Conservation (phyloP, 148 eudicot species). For the Salicornia ramosissima region DNA sequence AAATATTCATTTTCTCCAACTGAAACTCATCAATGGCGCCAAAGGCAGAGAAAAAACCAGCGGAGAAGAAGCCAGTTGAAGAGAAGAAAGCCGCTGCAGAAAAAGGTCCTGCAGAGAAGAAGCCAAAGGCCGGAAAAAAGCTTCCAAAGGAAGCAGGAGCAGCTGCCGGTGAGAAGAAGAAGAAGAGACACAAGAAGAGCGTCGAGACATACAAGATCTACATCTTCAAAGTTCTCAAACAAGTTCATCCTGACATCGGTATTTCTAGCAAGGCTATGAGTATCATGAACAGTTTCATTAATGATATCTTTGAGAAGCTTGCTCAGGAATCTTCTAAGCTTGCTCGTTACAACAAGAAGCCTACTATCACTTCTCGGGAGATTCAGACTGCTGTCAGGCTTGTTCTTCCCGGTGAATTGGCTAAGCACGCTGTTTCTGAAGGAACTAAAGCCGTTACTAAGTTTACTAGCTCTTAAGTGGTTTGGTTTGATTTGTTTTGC, state of each 20-base stretch:
- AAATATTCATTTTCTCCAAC: background rate
- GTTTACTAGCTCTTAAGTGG: conserved; percentile 31
- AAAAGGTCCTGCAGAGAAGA: conserved; percentile 42
- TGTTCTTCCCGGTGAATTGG: conserved; percentile 42
- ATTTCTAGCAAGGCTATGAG: conserved; percentile 56
- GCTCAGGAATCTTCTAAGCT: conserved; percentile 40
- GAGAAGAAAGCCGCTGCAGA: conserved; percentile 33
- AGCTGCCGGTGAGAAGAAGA: conserved; percentile 43
- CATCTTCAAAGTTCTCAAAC: conserved; percentile 52
- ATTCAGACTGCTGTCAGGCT: conserved; percentile 43
- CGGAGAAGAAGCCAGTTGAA: conserved; percentile 38
- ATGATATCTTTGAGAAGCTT: conserved; percentile 50
- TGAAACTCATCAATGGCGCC: conserved; percentile 30
- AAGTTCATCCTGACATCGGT: conserved; percentile 52
- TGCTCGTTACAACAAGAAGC: conserved; percentile 45
- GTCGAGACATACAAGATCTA: conserved; percentile 54
- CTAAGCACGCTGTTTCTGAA: conserved; percentile 44
- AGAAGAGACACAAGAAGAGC: conserved; percentile 49
- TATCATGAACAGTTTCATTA: conserved; percentile 51
- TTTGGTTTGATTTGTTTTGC: background rate
- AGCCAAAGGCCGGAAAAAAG: conserved; percentile 46
- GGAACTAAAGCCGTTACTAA: conserved; percentile 43
- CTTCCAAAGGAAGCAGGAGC: conserved; percentile 41
- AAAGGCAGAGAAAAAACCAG: conserved; percentile 45
- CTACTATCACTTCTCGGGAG: conserved; percentile 39